phyloP scores from a whole-genome alignment of 768 basidiomycete species.

The Russula compacta region DNA sequence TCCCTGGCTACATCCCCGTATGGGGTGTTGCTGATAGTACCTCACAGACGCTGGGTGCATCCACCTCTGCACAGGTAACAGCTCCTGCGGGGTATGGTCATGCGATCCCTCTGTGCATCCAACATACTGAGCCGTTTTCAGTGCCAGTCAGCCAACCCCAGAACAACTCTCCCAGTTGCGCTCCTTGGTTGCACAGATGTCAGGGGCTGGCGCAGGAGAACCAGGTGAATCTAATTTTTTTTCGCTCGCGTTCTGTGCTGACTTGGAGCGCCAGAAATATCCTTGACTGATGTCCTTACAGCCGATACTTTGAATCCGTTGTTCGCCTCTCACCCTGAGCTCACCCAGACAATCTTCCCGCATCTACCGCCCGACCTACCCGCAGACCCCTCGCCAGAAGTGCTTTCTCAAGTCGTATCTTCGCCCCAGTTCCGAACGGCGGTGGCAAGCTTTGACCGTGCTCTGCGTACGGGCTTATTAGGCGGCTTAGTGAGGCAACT shows the following conservation, averaged over 20 bases:
- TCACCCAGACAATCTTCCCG: conserved; percentile 65
- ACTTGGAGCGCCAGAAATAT: conserved; percentile 38
- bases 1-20: conserved; percentile 51
- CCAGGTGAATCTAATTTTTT: conserved; percentile 27
- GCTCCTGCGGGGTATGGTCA: conserved; percentile 12
- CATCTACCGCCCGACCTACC: conserved; percentile 76
- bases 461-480: conserved; percentile 71
- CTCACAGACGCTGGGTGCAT: conserved; percentile 32
- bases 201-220: conserved; percentile 28
- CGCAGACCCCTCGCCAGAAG: conserved; percentile 56
- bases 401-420: conserved; percentile 64
- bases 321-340: conserved; percentile 57
- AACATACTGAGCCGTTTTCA: neutral
- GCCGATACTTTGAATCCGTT: conserved; percentile 63
- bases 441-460: conserved; percentile 75
- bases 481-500: conserved; percentile 66
- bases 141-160: conserved; percentile 32
- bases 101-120: neutral
- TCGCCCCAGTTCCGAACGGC: conserved; percentile 79
- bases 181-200: conserved; percentile 37
- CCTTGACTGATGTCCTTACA: conserved; percentile 69
- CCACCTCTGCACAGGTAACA: conserved; percentile 34
- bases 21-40: conserved; percentile 39
- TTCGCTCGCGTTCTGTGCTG: conserved; percentile 10
- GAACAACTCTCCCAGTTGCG: conserved; percentile 61